Base-by-base conservation (phyloP, 108 stramenopile species). In the Mayamaea pseudoterrestris region DNA sequence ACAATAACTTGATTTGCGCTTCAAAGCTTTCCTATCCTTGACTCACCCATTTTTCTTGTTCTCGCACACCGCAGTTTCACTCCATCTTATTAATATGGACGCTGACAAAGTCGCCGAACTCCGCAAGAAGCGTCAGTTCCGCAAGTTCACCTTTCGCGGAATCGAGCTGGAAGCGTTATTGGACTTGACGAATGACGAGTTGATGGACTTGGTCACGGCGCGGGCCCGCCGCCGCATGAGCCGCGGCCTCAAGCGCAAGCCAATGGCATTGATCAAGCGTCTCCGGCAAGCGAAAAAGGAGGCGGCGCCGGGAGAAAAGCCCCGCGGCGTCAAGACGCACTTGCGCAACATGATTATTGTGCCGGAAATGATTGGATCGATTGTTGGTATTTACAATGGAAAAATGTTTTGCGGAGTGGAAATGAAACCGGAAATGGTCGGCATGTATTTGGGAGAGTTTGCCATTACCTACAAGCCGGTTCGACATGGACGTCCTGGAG, bases 391-490 rank as follows among this genome's bases (percentile, higher is more conserved):
- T 64, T 98, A 99, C 94, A 99, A 99, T 69, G 99, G 98, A 81
- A 93, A 93, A 69, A 91, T 83, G 72, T 94, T 96, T 68, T 90
- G 83, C 54, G 84, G 89, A 60, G 94, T 99, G 44, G 99, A 99
- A 73, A 96, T 99, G 89, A 98, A 97, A 78, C 95, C 97, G 20
- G 97, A 99, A 69, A 99, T 99, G 99, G 77, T 98, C 50, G 99
- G 97, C 35, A 93, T 95, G 85, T 99, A 99, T 72, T 74, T 97
- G 51, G 99, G 93, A 53, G 99, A 99, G 76, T 99, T 99, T 70
- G 95, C 96, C 41, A 97, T 99, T 63, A 95, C 99, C 35, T 99
- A 99, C 94, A 93, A 94, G 88, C 90, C 91, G 16, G 91, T 93
- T 27, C 68, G 85, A 61, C 93, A 93, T 68, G 93, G 99, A 58